A percentile compares a stretch with the other conserved stretches of the same genome.
These are phyloP conservation scores for Phyllosticta citrichinensis DNA, from an alignment of 2,329 filamentous ascomycete species.

Conservation along the genomic window DNA sequence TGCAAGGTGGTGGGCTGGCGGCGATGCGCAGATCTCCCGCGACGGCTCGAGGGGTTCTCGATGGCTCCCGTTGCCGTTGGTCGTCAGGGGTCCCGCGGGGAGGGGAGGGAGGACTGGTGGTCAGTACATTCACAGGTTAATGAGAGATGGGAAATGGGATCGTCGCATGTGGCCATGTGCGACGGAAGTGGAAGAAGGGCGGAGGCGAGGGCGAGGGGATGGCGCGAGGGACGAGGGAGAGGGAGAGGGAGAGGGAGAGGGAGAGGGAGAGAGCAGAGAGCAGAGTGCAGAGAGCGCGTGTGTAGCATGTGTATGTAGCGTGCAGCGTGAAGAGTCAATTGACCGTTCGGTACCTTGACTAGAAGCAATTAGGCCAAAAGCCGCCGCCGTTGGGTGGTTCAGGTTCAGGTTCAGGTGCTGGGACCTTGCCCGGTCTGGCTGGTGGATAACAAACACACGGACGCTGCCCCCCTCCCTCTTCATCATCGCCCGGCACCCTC, in stretches of 20 bases:
- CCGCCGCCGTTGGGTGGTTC: too few species aligned
- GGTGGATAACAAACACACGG: background rate
- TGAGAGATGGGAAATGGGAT: background rate
- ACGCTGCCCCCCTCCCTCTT: background rate
- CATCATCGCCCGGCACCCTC: background rate
- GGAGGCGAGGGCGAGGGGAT: background rate
- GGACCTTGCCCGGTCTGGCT: background rate
- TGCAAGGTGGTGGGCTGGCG: background rate
- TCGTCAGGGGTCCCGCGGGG: background rate
- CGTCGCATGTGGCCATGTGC: background rate
- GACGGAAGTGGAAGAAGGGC: background rate
- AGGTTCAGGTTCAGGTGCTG: too few species aligned
- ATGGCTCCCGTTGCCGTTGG: background rate
- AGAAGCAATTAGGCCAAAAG: too few species aligned
- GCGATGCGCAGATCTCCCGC: background rate
- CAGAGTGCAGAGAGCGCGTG: too few species aligned
- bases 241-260: background rate
- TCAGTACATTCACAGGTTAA: background rate
- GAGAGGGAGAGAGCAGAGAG: background rate
- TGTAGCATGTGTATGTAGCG: too few species aligned
- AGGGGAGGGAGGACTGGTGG: background rate
- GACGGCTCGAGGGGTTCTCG: background rate
- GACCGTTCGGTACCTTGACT: too few species aligned
- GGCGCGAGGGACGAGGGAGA: too few species aligned
- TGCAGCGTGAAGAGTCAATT: too few species aligned